Evolutionary conservation across 495 filamentous ascomycete species (phyloP).

Genomic region (Choiromyces venosus): DNA sequence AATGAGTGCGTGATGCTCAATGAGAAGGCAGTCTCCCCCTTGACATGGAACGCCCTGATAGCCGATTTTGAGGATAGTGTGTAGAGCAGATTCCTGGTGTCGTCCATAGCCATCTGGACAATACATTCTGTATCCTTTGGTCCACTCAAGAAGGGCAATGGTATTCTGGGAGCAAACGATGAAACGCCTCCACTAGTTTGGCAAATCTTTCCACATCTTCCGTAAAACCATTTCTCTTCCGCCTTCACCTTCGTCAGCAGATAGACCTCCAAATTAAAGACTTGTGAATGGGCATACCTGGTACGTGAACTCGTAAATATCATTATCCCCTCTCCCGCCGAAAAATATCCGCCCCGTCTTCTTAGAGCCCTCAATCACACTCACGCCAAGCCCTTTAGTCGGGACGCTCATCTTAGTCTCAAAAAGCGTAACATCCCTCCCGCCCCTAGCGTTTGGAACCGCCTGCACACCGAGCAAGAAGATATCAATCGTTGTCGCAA

Average conservation of each 20-base stretch:
- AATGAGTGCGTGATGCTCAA: constrained; percentile 56
- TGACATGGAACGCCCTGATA: constrained; percentile 80
- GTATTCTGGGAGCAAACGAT: constrained; percentile 56
- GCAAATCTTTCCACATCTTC: constrained; percentile 72
- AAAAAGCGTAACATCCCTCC: constrained; percentile 66
- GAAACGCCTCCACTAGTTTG: constrained; percentile 74
- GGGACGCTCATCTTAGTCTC: constrained; percentile 74
- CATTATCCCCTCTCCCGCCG: constrained; percentile 67
- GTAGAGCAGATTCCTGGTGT: constrained; percentile 80
- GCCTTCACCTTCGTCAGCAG: constrained; percentile 27
- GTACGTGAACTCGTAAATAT: constrained; percentile 89
- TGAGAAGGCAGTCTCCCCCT: constrained; percentile 49
- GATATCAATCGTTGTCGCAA: constrained; percentile 79
- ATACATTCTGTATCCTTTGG: constrained; percentile 54
- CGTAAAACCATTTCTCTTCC: constrained; percentile 91
- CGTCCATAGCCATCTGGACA: constrained; percentile 74
- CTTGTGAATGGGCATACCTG: constrained; percentile 55
- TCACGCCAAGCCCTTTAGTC: constrained; percentile 65
- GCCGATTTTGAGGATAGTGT: constrained; percentile 79
- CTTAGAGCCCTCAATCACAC: constrained; percentile 67
- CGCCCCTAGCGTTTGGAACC: constrained; percentile 54
- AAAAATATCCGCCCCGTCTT: constrained; percentile 87
- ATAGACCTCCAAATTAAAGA: not conserved
- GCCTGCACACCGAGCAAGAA: constrained; percentile 73
- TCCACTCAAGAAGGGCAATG: constrained; percentile 29